Conservation (phyloP, 306 rosid genomes). For the Elaeagnus macrophylla region DNA sequence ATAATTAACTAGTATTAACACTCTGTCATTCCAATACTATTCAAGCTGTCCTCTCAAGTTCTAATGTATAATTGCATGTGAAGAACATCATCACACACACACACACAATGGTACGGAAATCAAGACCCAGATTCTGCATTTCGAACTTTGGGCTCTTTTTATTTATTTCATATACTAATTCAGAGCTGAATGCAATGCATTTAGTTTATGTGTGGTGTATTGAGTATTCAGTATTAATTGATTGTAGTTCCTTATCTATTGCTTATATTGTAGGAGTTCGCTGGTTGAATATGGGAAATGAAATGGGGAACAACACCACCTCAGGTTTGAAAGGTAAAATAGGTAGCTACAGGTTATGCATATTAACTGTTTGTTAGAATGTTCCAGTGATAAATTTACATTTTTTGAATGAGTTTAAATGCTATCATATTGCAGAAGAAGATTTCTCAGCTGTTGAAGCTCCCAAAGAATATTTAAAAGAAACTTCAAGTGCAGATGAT, state of each 20-base stretch:
- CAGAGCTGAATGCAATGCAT: neutral
- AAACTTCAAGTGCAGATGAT: slow-evolving; percentile 18
- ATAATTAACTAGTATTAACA: slow-evolving; percentile 31
- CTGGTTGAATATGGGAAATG: slow-evolving; percentile 63
- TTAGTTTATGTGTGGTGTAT: slow-evolving; percentile 2
- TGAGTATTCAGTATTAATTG: slow-evolving; percentile 4
- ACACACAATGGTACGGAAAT: slow-evolving; percentile 41
- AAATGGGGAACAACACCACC: slow-evolving; percentile 77
- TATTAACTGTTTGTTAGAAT: neutral
- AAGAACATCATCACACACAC: slow-evolving; percentile 27
- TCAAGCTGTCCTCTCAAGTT: slow-evolving; percentile 29
- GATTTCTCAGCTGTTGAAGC: slow-evolving; percentile 32
- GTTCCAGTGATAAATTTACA: neutral
- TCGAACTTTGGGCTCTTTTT: neutral
- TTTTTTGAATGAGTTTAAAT: neutral
- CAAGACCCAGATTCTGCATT: slow-evolving; percentile 19
- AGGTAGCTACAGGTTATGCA: neutral
- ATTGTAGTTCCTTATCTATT: slow-evolving; percentile 13
- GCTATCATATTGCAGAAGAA: slow-evolving; percentile 43
- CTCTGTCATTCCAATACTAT: slow-evolving; percentile 38
- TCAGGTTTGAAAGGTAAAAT: slow-evolving; percentile 57
- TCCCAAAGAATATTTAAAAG: slow-evolving; percentile 17
- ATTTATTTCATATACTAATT: slow-evolving; percentile 19
- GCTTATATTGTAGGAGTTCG: slow-evolving; percentile 48
- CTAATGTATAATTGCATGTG: slow-evolving; percentile 39